Evolutionary conservation across 805 yeast species (phyloP).

Genomic region (Komagataella kurtzmanii): DNA sequence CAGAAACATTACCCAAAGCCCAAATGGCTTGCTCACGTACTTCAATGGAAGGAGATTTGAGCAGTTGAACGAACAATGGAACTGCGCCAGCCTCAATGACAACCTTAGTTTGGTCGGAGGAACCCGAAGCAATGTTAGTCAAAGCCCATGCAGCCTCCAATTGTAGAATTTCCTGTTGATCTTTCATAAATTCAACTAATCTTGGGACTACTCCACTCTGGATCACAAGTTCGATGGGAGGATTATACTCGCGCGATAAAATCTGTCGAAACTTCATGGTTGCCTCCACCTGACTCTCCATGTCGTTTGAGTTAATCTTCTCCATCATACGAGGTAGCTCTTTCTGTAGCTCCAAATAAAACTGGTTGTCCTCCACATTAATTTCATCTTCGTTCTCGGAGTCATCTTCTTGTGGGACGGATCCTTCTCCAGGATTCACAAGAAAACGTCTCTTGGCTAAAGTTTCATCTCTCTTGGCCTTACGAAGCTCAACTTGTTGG

Average conservation of each 20-base stretch:
- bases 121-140: conserved; percentile 94
- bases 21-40: conserved; percentile 98
- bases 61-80: conserved; percentile 74
- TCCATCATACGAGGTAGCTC: conserved; percentile 82
- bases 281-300: conserved; percentile 74
- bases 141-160: conserved; percentile 99
- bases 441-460: conserved; percentile 88
- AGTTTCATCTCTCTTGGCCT: conserved; percentile 92
- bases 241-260: conserved; percentile 85
- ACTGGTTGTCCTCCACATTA: conserved; percentile 28
- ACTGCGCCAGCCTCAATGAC: conserved; percentile 93
- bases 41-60: conserved; percentile 72
- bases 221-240: conserved; percentile 90
- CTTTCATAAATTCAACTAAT: conserved; percentile 72
- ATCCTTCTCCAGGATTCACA: conserved; percentile 15
- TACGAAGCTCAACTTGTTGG: conserved; percentile 91
- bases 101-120: conserved; percentile 74
- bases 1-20: conserved; percentile 99
- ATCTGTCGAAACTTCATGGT: conserved; percentile 90
- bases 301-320: conserved; percentile 59
- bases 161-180: conserved; percentile 78
- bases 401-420: conserved; percentile 30
- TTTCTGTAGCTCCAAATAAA: conserved; percentile 34
- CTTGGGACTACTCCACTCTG: conserved; percentile 89
- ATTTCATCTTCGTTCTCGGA: conserved; percentile 38